Conservation (phyloP, 1,139 yeast species). For the Scheffersomyces titani region DNA sequence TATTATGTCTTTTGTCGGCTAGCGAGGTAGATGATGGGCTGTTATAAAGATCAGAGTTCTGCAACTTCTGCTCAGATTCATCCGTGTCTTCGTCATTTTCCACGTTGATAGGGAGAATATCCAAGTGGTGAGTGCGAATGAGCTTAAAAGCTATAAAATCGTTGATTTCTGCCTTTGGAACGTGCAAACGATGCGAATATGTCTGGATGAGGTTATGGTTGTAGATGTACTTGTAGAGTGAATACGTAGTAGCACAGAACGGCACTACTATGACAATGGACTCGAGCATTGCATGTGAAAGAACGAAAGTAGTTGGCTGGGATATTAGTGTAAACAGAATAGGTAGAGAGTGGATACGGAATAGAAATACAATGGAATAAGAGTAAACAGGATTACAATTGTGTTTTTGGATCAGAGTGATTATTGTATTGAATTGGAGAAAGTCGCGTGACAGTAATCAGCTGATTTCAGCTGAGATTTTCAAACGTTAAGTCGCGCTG, state of each 20-base stretch:
- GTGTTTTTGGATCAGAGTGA: too few species aligned
- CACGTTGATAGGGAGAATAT: constrained; percentile 12
- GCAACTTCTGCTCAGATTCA: constrained; percentile 3
- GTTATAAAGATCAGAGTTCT: constrained; percentile 1
- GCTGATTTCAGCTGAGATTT: not conserved
- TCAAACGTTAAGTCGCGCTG: not conserved
- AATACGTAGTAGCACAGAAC: constrained; percentile 15
- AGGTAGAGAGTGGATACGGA: not conserved
- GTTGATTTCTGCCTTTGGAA: constrained; percentile 21
- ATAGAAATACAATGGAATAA: not conserved
- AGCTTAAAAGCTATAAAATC: constrained; percentile 8
- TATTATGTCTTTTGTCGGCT: not conserved
- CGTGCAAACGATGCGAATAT: constrained; percentile 18
- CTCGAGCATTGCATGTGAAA: constrained; percentile 4
- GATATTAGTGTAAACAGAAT: too few species aligned
- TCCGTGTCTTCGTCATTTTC: constrained; percentile 16
- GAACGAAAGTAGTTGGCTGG: not conserved
- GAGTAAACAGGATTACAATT: not conserved
- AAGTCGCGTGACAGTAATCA: not conserved
- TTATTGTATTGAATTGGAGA: too few species aligned
- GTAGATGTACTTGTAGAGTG: constrained; percentile 26
- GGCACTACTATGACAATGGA: constrained; percentile 14
- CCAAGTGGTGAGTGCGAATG: constrained; percentile 1
- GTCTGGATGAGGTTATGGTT: constrained; percentile 27
- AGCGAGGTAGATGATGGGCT: not conserved